phyloP scores from a whole-genome alignment of 345 rosid genomes.

The Brassica rapa region DNA sequence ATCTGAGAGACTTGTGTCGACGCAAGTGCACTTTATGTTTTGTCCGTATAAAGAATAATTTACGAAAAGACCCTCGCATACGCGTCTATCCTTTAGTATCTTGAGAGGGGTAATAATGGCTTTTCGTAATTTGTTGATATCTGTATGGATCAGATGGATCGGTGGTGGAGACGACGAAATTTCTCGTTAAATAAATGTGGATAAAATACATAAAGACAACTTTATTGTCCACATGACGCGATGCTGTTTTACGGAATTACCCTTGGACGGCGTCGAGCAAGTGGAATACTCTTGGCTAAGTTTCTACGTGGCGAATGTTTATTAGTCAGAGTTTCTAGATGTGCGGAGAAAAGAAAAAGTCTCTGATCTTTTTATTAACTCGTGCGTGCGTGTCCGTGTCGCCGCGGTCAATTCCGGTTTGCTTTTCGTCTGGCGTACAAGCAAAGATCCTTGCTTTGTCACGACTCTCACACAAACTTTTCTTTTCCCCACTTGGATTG shows the following conservation, averaged over 20 bases:
- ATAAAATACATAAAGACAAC: constrained; percentile 11
- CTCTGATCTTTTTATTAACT: background rate
- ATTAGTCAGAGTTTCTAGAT: constrained; percentile 11
- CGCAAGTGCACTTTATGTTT: constrained; percentile 43
- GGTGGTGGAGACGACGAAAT: constrained; percentile 34
- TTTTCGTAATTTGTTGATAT: background rate
- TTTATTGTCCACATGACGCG: background rate
- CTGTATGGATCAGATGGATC: constrained; percentile 45
- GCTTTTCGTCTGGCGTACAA: constrained; percentile 16
- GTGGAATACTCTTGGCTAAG: background rate
- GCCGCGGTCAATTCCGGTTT: constrained; percentile 25
- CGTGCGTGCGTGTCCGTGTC: constrained; percentile 30
- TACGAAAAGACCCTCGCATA: constrained; percentile 12
- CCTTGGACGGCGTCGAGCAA: background rate
- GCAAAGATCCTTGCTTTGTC: constrained; percentile 10
- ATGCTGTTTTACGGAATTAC: background rate
- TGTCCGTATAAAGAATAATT: background rate
- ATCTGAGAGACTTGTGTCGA: constrained; percentile 28
- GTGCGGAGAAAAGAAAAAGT: background rate
- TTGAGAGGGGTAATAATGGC: constrained; percentile 15
- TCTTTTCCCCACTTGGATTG: background rate
- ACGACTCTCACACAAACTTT: background rate
- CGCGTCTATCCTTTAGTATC: background rate
- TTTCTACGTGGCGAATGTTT: constrained; percentile 6
- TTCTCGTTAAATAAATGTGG: constrained; percentile 26